Percentiles rank a stretch among this genome's conserved stretches.
Conservation (phyloP, 805 yeast species). For the Starmerella bacillaris region DNA sequence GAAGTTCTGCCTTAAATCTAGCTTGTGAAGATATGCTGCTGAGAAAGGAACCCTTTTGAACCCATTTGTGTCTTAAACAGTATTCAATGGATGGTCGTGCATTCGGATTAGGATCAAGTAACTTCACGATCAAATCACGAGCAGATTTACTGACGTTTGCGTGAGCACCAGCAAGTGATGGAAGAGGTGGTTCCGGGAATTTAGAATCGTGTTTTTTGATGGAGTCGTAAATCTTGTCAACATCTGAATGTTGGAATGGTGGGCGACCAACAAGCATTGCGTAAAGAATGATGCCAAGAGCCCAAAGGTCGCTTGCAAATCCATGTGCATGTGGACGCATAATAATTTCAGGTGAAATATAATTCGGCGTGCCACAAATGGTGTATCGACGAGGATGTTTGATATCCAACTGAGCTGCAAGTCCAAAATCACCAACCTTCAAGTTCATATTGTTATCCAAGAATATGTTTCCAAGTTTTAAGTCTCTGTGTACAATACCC, state of each 20-base stretch:
- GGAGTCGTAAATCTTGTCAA: constrained; percentile 76
- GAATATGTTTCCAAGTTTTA: constrained; percentile 88
- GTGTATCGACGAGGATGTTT: constrained; percentile 67
- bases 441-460: constrained; percentile 86
- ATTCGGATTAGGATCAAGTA: constrained; percentile 60
- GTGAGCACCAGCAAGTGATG: constrained; percentile 30
- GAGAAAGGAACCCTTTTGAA: constrained; percentile 65
- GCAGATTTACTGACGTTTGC: constrained; percentile 33
- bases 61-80: constrained; percentile 71
- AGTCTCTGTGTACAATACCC: constrained; percentile 86
- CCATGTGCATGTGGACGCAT: constrained; percentile 58
- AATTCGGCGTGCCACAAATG: constrained; percentile 96
- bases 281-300: constrained; percentile 88
- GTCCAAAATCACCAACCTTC: constrained; percentile 93
- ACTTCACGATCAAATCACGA: constrained; percentile 40
- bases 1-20: constrained; percentile 44
- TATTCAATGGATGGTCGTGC: constrained; percentile 67
- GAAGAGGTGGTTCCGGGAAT: constrained; percentile 41
- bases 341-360: constrained; percentile 93
- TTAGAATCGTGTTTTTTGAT: constrained; percentile 64
- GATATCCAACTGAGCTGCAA: constrained; percentile 80
- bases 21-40: constrained; percentile 43
- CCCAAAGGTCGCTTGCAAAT: constrained; percentile 93
- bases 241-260: constrained; percentile 94
- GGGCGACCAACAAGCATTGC: constrained; percentile 89